Evolutionary conservation across 2,329 filamentous ascomycete genomes (phyloP).

Genomic region (Didymella glomerata): DNA sequence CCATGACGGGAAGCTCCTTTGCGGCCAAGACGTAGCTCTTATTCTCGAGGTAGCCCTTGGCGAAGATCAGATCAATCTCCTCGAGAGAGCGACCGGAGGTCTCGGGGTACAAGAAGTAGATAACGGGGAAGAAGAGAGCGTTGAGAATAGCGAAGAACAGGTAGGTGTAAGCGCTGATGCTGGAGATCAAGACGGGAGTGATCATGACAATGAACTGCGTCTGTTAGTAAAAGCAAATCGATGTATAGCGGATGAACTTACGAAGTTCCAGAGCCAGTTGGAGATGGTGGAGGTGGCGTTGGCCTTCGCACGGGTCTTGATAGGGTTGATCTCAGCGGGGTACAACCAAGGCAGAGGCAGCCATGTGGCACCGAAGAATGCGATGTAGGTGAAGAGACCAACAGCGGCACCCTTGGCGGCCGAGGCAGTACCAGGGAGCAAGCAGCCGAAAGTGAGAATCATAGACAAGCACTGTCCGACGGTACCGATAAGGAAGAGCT

Average conservation of each 20-base stretch:
- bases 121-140: slow-evolving; percentile 60
- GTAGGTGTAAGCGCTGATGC: slow-evolving; percentile 53
- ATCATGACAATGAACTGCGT: slow-evolving; percentile 52
- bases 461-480: slow-evolving; percentile 63
- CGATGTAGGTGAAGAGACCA: slow-evolving; percentile 74
- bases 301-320: slow-evolving; percentile 64
- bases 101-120: slow-evolving; percentile 66
- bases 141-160: slow-evolving; percentile 63
- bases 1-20: slow-evolving; percentile 47
- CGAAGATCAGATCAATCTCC: slow-evolving; percentile 62
- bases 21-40: slow-evolving; percentile 51
- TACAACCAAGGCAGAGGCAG: slow-evolving; percentile 69
- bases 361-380: slow-evolving; percentile 72
- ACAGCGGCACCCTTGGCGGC: slow-evolving; percentile 62
- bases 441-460: slow-evolving; percentile 52
- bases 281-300: slow-evolving; percentile 63
- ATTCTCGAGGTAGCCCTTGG: slow-evolving; percentile 48
- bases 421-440: slow-evolving; percentile 48
- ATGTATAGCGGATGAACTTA: not conserved
- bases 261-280: slow-evolving; percentile 64
- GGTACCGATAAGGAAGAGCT: slow-evolving; percentile 55
- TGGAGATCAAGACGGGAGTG: slow-evolving; percentile 51
- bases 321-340: slow-evolving; percentile 62
- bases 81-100: slow-evolving; percentile 61
- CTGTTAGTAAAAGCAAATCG: not conserved